Evolutionary conservation across 441 rosid genomes (phyloP).

Genomic region (Adansonia gregorii): DNA sequence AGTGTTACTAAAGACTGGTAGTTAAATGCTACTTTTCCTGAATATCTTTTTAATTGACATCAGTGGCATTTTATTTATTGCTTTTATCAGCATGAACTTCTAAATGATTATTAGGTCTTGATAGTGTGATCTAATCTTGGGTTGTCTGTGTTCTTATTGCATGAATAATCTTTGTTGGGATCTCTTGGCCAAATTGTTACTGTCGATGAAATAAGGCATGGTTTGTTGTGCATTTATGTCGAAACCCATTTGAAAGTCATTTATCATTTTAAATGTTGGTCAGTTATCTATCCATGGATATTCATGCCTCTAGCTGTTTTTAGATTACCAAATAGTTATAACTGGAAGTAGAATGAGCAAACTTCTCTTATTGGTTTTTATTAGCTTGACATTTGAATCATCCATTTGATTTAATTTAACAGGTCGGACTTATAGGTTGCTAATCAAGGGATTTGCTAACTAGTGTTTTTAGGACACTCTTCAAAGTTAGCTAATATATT

Average conservation of each 20-base stretch:
- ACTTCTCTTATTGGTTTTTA: neutral
- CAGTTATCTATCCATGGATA: neutral
- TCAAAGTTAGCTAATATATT: too few species aligned
- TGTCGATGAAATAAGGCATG: neutral
- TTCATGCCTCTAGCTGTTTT: neutral
- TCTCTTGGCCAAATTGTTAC: neutral
- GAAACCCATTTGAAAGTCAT: neutral
- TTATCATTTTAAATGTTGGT: neutral
- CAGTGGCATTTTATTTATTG: neutral
- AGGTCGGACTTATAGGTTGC: neutral
- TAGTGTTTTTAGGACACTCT: too few species aligned
- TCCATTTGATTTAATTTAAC: neutral
- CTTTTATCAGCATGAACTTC: neutral
- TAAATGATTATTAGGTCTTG: neutral
- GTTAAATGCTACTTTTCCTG: constrained; percentile 21
- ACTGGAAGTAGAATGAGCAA: neutral
- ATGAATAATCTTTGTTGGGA: neutral
- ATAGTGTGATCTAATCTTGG: neutral
- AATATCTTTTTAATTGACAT: constrained; percentile 23
- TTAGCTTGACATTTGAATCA: neutral
- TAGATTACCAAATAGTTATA: neutral
- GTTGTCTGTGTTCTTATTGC: neutral
- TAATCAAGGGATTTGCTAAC: neutral
- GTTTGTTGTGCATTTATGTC: neutral
- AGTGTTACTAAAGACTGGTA: constrained; percentile 31